Base-by-base conservation (phyloP, 805 yeast genomes). In the Lachancea kluyveri region DNA sequence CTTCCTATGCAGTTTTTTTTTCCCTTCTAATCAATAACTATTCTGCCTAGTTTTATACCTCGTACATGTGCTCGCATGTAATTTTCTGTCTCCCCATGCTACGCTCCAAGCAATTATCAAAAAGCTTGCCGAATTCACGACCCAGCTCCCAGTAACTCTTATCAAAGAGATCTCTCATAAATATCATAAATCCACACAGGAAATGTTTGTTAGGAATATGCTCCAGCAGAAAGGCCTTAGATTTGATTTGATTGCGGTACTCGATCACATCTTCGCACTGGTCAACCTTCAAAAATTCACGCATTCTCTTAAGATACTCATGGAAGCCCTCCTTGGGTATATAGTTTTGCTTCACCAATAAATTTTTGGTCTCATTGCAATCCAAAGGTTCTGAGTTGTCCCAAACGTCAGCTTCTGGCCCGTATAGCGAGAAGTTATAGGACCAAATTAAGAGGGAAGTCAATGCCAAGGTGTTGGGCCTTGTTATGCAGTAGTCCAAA, bases 61-160 rank as follows among this genome's bases (percentile, higher is more conserved):
- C 49, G 38, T 71, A 75, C 80, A 76, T 74, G 37, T 67, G 64
- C 30, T 66, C 68, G 45, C 77, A 66, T 4, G 69, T 60, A 3
- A 63, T 59, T 15, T 60, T 58, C n/a, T 53, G 41, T 30, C 66
- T 59, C 2, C 81, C 82, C 30, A 70, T 50, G 37, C 74, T 64
- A 42, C 85, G 57, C 31, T 67, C 69, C 18, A 67, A 63, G 52
- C 81, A 76, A 43, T 74, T 72, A 30, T 59, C 53, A 27, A 77
- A 56, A 36, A 78, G 54, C 33, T 65, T 64, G 1, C 77, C 66
- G 39, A 72, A 65, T 46, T 78, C 86, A 28, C 59, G 58, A 8
- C 77, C 77, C 31, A 77, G 57, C 28, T 72, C 73, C 75, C 79
- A 78, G 30, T 67, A 64, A 31, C 72, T 62, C 12, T 50, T 52